A percentile compares a stretch with the other conserved stretches of the same genome.
These are phyloP conservation scores for Pseudogymnoascus sp. DNA, from an alignment of 2,329 filamentous ascomycete genomes.

Conservation along the genomic window DNA sequence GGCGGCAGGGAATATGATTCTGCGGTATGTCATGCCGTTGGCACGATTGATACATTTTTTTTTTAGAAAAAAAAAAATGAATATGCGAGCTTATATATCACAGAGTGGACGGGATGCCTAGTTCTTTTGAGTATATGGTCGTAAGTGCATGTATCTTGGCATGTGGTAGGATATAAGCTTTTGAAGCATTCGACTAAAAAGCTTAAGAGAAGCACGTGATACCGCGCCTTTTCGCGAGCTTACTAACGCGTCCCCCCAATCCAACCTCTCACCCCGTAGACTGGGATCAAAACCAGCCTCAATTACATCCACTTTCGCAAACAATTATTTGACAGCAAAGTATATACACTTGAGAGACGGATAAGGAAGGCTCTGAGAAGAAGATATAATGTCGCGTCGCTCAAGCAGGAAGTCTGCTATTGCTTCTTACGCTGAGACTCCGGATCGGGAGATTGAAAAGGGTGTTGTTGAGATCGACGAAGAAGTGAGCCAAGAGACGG, in stretches of 20 bases:
- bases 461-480: slow-evolving; percentile 13
- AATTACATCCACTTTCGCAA: background rate
- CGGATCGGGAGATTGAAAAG: slow-evolving; percentile 16
- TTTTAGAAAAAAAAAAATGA: too few relatives aligned
- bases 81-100: too few relatives aligned
- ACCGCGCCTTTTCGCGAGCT: background rate
- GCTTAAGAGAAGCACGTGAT: background rate
- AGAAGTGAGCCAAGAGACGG: slow-evolving; percentile 10
- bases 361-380: background rate
- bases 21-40: too few relatives aligned
- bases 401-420: slow-evolving; percentile 18
- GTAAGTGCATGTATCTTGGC: too few relatives aligned
- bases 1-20: too few relatives aligned
- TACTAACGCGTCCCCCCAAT: background rate
- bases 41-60: too few relatives aligned
- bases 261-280: background rate
- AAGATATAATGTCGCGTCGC: slow-evolving; percentile 22
- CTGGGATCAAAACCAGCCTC: background rate
- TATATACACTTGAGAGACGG: background rate
- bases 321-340: background rate
- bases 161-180: too few relatives aligned
- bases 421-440: slow-evolving; percentile 1
- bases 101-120: too few relatives aligned
- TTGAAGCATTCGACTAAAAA: background rate
- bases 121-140: too few relatives aligned